These are phyloP conservation scores for Exophiala oligosperma DNA, from an alignment of 2,329 filamentous ascomycete species.

Conservation along the genomic window DNA sequence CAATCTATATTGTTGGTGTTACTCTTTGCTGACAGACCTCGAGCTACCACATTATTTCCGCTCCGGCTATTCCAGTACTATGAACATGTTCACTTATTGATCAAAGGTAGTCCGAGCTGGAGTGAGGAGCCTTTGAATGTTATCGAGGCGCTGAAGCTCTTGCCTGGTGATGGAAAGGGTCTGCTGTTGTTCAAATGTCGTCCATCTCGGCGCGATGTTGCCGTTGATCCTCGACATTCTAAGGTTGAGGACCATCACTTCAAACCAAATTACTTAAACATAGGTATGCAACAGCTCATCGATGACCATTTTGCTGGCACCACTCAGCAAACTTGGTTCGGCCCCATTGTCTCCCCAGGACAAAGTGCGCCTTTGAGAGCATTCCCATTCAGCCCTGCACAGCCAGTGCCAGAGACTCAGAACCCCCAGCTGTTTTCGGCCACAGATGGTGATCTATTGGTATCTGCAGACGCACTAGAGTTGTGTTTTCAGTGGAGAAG, in stretches of 20 bases:
- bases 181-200: neutral
- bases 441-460: neutral
- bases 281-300: neutral
- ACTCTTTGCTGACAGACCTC: neutral
- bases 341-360: neutral
- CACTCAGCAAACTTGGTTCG: neutral
- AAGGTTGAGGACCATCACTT: neutral
- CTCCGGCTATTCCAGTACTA: neutral
- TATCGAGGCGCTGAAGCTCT: neutral
- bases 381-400: neutral
- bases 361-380: neutral
- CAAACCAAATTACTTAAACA: neutral
- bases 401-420: neutral
- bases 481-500: neutral
- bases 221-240: neutral
- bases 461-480: neutral
- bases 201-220: neutral
- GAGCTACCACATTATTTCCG: neutral
- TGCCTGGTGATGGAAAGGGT: neutral
- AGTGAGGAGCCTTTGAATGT: neutral
- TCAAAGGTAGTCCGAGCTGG: neutral
- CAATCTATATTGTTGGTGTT: neutral
- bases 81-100: neutral
- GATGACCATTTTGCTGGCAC: neutral
- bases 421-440: neutral